phyloP scores from a whole-genome alignment of 192 early-diverging fungal species.

The Chytriomyces sp. region DNA sequence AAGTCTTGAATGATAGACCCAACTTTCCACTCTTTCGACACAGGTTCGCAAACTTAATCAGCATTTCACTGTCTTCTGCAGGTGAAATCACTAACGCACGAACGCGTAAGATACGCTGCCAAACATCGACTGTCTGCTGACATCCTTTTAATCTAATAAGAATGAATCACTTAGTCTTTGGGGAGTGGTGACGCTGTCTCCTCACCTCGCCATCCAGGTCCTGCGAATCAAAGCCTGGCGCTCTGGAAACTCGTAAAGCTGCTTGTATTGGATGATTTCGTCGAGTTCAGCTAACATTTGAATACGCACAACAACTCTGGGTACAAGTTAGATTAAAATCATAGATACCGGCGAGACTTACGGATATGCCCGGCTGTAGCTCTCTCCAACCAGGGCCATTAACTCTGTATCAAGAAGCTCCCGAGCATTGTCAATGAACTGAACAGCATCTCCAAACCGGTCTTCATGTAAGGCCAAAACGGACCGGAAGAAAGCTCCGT shows the following conservation, averaged over 20 bases:
- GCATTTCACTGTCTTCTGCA: slow-evolving; percentile 90
- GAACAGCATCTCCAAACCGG: slow-evolving; percentile 69
- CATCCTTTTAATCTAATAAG: slow-evolving; percentile 75
- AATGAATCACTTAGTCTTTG: neutral
- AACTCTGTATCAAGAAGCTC: slow-evolving; percentile 83
- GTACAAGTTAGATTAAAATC: neutral
- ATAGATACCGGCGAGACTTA: too few species aligned
- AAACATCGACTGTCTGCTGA: slow-evolving; percentile 92
- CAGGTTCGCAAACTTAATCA: slow-evolving; percentile 94
- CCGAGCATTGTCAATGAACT: slow-evolving; percentile 78
- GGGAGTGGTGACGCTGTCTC: neutral
- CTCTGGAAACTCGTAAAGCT: slow-evolving; percentile 76
- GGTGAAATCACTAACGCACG: slow-evolving; percentile 87
- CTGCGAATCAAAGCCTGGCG: slow-evolving; percentile 71
- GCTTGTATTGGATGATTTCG: slow-evolving; percentile 92
- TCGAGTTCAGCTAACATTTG: slow-evolving; percentile 98
- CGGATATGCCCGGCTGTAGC: slow-evolving; percentile 89
- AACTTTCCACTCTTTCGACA: slow-evolving; percentile 88
- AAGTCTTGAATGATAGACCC: slow-evolving; percentile 76
- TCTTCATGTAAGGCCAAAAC: slow-evolving; percentile 83
- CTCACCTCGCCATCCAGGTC: slow-evolving; percentile 78
- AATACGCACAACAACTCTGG: slow-evolving; percentile 79
- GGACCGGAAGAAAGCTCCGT: slow-evolving; percentile 83
- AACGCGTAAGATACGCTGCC: slow-evolving; percentile 89
- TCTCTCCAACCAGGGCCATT: slow-evolving; percentile 86